These are phyloP conservation scores for Fusarium bactridioides DNA, from an alignment of 2,329 filamentous ascomycete species.

Conservation along the genomic window DNA sequence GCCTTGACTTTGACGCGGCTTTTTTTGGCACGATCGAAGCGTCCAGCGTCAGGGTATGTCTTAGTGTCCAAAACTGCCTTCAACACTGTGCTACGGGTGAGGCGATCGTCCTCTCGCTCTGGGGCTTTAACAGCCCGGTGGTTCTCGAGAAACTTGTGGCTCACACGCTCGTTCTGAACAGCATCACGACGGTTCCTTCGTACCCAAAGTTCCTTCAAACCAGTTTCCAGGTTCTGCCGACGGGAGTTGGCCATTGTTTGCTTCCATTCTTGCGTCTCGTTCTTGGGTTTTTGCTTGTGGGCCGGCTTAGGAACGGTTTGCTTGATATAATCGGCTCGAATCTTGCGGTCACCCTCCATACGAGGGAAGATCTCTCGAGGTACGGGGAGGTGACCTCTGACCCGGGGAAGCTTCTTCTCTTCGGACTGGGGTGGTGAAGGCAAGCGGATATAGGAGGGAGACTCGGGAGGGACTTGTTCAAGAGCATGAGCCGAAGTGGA, in stretches of 20 bases:
- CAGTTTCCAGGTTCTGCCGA: constrained; percentile 74
- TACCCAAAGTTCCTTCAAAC: constrained; percentile 72
- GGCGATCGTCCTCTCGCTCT: constrained; percentile 76
- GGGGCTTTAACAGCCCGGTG: constrained; percentile 64
- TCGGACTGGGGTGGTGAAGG: constrained; percentile 78
- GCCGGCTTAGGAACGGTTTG: constrained; percentile 65
- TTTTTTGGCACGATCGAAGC: constrained; percentile 62
- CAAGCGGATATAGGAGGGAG: constrained; percentile 85
- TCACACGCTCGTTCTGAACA: constrained; percentile 49
- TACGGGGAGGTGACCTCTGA: constrained; percentile 83
- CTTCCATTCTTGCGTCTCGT: constrained; percentile 67
- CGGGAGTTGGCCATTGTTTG: constrained; percentile 75
- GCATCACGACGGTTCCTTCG: constrained; percentile 64
- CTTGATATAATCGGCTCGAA: constrained; percentile 66
- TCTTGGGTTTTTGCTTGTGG: constrained; percentile 48
- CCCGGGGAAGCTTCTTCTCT: constrained; percentile 52
- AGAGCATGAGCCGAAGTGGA: constrained; percentile 48
- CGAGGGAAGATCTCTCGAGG: constrained; percentile 81
- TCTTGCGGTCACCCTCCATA: constrained; percentile 65
- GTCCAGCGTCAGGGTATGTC: constrained; percentile 68
- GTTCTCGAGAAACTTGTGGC: constrained; percentile 57
- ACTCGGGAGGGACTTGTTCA: constrained; percentile 79
- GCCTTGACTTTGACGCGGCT: constrained; percentile 55
- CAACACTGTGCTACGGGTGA: constrained; percentile 75
- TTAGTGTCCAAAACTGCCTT: constrained; percentile 56